Evolutionary conservation across 176 grass and related monocot species (phyloP).

Genomic region (Melocanna baccifera): DNA sequence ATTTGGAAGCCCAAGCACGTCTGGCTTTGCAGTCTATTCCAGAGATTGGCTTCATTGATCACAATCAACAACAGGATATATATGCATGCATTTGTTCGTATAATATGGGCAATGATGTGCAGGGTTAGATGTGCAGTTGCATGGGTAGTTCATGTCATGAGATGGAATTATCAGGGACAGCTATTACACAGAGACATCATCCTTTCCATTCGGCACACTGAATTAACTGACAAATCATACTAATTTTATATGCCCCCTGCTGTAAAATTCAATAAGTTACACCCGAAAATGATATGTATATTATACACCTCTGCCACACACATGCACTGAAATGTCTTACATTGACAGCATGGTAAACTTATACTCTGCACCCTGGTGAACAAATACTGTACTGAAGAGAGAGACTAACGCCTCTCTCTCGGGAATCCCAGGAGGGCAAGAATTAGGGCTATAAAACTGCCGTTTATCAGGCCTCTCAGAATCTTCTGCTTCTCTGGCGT

Average conservation of each 20-base stretch:
- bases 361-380: background rate
- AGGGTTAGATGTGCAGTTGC: background rate
- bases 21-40: too few species aligned
- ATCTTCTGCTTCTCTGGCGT: constrained; percentile 64
- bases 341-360: background rate
- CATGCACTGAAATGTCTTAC: background rate
- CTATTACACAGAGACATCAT: background rate
- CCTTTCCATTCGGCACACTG: background rate
- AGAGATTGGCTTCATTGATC: too few species aligned
- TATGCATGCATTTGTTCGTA: too few species aligned
- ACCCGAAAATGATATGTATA: background rate
- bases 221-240: background rate
- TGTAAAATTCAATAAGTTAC: background rate
- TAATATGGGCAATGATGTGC: background rate
- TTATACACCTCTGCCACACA: background rate
- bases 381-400: background rate
- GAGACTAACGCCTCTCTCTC: constrained; percentile 34
- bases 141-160: background rate
- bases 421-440: constrained; percentile 57
- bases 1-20: too few species aligned
- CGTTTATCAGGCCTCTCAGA: constrained; percentile 61
- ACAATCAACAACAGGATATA: too few species aligned
- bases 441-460: constrained; percentile 69
- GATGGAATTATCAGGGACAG: background rate
- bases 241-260: background rate